These are phyloP conservation scores for Phellopilus nigrolimitatus DNA, from an alignment of 1,284 basidiomycete genomes.

Conservation along the genomic window DNA sequence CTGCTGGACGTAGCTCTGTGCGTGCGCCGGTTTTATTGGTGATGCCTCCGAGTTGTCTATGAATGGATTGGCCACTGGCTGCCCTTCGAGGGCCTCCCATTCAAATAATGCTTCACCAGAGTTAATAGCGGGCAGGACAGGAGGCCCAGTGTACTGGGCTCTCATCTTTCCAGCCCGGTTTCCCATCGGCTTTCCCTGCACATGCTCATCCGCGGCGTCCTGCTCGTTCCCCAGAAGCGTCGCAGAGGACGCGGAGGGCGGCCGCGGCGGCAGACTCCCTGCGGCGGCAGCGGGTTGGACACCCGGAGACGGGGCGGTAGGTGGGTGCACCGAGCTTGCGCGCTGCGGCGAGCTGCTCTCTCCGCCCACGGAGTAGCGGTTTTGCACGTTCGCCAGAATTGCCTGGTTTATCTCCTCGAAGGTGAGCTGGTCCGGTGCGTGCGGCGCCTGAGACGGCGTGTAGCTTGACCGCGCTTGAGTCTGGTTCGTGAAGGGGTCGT, in stretches of 20 bases:
- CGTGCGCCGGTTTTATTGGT: conserved; percentile 12
- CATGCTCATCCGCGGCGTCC: not conserved
- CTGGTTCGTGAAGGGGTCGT: conserved; percentile 12
- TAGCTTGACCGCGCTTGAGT: conserved; percentile 8
- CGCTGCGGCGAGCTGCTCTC: not conserved
- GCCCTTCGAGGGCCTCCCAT: conserved; percentile 25
- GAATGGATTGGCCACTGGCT: conserved; percentile 28
- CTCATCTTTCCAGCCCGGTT: not conserved
- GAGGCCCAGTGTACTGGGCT: conserved; percentile 6
- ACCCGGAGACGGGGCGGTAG: not conserved
- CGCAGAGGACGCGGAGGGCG: conserved; percentile 13
- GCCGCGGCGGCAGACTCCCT: conserved; percentile 3
- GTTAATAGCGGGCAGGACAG: conserved; percentile 29
- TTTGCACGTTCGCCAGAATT: conserved; percentile 11
- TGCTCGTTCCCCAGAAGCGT: conserved; percentile 7
- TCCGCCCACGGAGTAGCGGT: not conserved
- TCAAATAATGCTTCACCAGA: conserved; percentile 31
- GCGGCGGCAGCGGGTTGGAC: too few relatives aligned
- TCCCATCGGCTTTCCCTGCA: not conserved
- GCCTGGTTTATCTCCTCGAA: conserved; percentile 19
- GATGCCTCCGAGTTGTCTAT: conserved; percentile 24
- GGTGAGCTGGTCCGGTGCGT: conserved; percentile 9
- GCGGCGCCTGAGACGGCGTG: conserved; percentile 5
- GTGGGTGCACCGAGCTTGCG: not conserved
- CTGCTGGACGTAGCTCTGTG: conserved; percentile 21